A percentile compares a stretch with the other conserved stretches of the same genome.
Conservation (phyloP, 345 rosid genomes). For the Odontarrhena argentea region DNA sequence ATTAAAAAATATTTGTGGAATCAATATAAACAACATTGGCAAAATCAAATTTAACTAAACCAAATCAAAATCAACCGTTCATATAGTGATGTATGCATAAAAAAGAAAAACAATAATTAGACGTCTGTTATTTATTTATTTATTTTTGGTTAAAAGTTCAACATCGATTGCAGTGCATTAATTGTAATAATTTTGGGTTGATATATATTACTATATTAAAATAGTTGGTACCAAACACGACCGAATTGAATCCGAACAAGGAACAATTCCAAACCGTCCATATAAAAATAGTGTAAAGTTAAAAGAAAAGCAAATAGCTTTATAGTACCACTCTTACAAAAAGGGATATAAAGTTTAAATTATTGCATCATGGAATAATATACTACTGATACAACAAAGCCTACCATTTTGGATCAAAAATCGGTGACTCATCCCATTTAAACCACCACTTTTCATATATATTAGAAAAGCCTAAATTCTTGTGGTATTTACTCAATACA, state of each 20-base stretch:
- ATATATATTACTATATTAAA: slow-evolving; percentile 5
- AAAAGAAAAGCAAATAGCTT: slow-evolving; percentile 31
- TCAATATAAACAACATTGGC: no score
- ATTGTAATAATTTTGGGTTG: not conserved
- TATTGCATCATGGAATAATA: slow-evolving; percentile 22
- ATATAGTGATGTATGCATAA: no score
- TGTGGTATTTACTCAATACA: not conserved
- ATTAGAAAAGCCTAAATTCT: not conserved
- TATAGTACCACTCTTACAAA: slow-evolving; percentile 21
- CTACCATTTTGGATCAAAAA: not conserved
- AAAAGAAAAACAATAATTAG: no score
- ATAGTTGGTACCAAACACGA: slow-evolving; percentile 26
- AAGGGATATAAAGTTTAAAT: slow-evolving; percentile 28
- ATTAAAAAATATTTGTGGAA: no score
- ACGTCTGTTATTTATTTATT: no score
- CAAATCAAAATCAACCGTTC: no score
- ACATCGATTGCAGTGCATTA: slow-evolving; percentile 13
- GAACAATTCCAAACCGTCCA: slow-evolving; percentile 38
- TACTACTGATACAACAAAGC: slow-evolving; percentile 20
- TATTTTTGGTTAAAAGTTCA: not conserved
- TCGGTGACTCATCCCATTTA: not conserved
- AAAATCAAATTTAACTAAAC: no score
- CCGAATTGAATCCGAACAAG: slow-evolving; percentile 32
- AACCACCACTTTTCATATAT: not conserved
- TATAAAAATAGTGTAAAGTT: slow-evolving; percentile 3